phyloP scores from a whole-genome alignment of 345 rosid genomes.

The Erucastrum elatum region DNA sequence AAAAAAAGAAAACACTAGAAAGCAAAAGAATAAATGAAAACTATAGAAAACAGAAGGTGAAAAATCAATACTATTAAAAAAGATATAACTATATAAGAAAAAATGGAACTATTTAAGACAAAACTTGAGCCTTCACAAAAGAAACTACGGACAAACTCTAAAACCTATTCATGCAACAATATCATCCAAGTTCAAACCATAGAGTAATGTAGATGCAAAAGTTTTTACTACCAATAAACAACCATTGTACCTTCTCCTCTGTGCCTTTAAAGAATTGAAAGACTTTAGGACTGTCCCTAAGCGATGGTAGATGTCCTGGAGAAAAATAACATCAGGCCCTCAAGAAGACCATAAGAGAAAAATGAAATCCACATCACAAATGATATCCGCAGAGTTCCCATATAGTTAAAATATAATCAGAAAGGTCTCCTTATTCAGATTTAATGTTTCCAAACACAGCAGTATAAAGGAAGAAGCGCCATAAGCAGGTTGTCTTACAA shows the following conservation, averaged over 20 bases:
- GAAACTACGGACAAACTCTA: not conserved
- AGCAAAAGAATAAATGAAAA: not conserved
- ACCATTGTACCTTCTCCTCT: constrained; percentile 99
- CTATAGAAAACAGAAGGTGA: not conserved
- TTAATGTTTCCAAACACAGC: constrained; percentile 29
- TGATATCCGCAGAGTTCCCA: not conserved
- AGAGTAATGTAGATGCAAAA: not conserved
- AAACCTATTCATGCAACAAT: not conserved
- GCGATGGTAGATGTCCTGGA: constrained; percentile 85
- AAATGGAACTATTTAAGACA: constrained; percentile 3
- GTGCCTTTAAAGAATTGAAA: constrained; percentile 79
- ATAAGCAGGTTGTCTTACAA: constrained; percentile 93
- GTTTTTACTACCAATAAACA: constrained; percentile 61
- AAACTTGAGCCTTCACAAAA: constrained; percentile 62
- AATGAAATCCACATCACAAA: constrained; percentile 17
- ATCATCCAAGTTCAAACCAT: not conserved
- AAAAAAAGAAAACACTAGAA: not conserved
- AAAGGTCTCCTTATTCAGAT: constrained; percentile 27
- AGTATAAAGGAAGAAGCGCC: constrained; percentile 51
- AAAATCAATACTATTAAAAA: not conserved
- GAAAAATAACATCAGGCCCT: constrained; percentile 77
- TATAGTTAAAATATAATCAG: constrained; percentile 1
- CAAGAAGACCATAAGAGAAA: constrained; percentile 41
- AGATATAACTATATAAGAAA: not conserved
- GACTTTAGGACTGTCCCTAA: constrained; percentile 79